Base-by-base conservation (phyloP, 2,329 filamentous ascomycete genomes). In the Phyllosticta citrichinensis region DNA sequence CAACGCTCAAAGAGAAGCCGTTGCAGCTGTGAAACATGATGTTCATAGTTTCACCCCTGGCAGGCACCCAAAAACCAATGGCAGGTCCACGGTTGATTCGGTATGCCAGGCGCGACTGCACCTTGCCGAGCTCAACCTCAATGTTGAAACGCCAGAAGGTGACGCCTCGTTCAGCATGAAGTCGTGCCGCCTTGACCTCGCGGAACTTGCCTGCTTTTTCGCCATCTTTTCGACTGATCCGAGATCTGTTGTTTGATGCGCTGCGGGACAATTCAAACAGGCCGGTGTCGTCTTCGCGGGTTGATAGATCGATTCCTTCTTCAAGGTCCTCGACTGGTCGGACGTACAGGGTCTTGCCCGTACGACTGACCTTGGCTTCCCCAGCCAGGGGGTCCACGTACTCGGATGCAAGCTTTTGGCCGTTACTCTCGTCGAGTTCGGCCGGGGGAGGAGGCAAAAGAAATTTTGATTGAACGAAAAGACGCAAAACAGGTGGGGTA, bases 21-120 rank as follows among this genome's bases (percentile, higher is more conserved):
- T 99, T 99, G 78, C 94, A 96, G 71, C 89, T 96, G 77, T 97
- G 84, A 76, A 97, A 99, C 91, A 97, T 96, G 71, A 97, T 89
- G 76, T 97, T 97, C 94, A 99, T 99, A 2, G 88, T 84, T 71
- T 96, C 82, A 17, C 85, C 87, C 56, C 81, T 83, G 33, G 87
- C 88, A 5, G 95, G 94, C 0, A 99, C 91, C 93, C 94, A 99
- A 73, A 99, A 99, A 1, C 88, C 90, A 58, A 89, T 86, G 2
- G 90, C 85, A 5, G 93, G 92, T 0, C 94, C 93, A 55, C 87
- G 83, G 70, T 99, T 99, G 77, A 99, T 96, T 59, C 92, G 89
- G 74, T 99, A 99, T 0, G 92, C 93, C 65, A 99, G 88, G 50
- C 93, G 87, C 68, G 92, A 85, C 74, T 97, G 89, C 62, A 80